Percentiles rank a stretch among this genome's conserved stretches.
These are phyloP conservation scores for Ogataea angusta DNA, from an alignment of 805 yeast species.

Conservation along the genomic window DNA sequence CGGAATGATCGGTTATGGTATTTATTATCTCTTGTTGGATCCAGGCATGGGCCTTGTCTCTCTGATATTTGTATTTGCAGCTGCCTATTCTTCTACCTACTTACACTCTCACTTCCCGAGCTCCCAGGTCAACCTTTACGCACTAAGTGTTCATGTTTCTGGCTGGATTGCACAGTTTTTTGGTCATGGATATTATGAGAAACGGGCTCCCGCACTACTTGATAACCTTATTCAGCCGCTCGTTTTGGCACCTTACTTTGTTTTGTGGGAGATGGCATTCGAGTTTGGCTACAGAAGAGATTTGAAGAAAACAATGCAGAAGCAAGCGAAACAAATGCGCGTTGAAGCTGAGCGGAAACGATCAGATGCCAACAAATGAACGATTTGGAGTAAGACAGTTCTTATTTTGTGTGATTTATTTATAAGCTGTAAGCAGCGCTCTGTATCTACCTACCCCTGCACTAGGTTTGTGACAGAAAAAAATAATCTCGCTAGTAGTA, in stretches of 20 bases:
- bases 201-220: conserved; percentile 79
- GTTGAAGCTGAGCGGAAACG: background rate
- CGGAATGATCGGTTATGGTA: conserved; percentile 45
- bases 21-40: conserved; percentile 61
- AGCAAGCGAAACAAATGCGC: conserved; percentile 38
- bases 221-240: conserved; percentile 83
- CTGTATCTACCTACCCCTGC: too few species aligned
- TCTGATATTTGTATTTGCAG: conserved; percentile 33
- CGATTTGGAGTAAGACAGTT: background rate
- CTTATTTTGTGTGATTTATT: background rate
- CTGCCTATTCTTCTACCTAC: conserved; percentile 16
- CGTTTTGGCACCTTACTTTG: conserved; percentile 89
- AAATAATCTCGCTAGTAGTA: background rate
- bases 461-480: background rate
- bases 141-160: conserved; percentile 43
- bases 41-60: conserved; percentile 44
- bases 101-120: conserved; percentile 14
- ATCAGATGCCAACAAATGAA: conserved; percentile 23
- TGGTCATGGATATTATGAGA: conserved; percentile 83
- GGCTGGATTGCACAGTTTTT: conserved; percentile 84
- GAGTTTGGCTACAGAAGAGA: conserved; percentile 57
- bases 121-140: conserved; percentile 27
- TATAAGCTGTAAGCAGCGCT: too few species aligned
- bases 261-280: conserved; percentile 72
- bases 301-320: conserved; percentile 48